Evolutionary conservation across 805 yeast species (phyloP).

Genomic region (Suhomyces sp.): DNA sequence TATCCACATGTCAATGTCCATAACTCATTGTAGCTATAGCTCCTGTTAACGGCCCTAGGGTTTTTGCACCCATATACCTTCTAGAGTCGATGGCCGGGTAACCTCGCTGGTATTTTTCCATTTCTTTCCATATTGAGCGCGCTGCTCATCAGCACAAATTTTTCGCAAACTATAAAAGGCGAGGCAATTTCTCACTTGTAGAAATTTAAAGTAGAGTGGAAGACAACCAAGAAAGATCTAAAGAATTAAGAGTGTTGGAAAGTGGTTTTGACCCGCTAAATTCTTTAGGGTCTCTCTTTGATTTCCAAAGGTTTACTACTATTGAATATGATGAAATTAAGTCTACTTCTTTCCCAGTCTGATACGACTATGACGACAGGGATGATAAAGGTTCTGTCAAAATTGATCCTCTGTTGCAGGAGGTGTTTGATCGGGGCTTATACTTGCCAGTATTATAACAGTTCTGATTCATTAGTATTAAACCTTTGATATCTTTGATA

Average conservation of each 20-base stretch:
- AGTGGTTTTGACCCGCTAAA: not conserved
- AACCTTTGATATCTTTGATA: conserved; percentile 1
- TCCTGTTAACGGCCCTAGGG: not conserved
- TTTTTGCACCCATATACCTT: not conserved
- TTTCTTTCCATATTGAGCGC: not conserved
- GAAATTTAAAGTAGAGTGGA: too few species aligned
- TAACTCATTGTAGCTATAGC: not conserved
- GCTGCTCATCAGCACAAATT: conserved; percentile 2
- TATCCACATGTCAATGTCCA: not conserved
- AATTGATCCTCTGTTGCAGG: conserved; percentile 38
- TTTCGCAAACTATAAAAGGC: conserved; percentile 4
- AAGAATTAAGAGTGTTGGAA: conserved; percentile 1
- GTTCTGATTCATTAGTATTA: conserved; percentile 49
- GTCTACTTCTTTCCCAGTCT: conserved; percentile 89
- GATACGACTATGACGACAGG: conserved; percentile 93
- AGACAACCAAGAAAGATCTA: not conserved
- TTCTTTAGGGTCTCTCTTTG: not conserved
- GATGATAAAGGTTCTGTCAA: conserved; percentile 51
- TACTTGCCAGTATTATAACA: conserved; percentile 83
- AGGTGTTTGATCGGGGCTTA: conserved; percentile 52
- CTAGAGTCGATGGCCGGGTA: conserved; percentile 4
- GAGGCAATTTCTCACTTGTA: not conserved
- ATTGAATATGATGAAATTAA: conserved; percentile 44
- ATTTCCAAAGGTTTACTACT: not conserved
- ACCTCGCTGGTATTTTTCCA: not conserved